Evolutionary conservation across 495 filamentous ascomycete species (phyloP), one percentile per base, ranked within the genome.

Genomic region (Neurospora sp.): DNA sequence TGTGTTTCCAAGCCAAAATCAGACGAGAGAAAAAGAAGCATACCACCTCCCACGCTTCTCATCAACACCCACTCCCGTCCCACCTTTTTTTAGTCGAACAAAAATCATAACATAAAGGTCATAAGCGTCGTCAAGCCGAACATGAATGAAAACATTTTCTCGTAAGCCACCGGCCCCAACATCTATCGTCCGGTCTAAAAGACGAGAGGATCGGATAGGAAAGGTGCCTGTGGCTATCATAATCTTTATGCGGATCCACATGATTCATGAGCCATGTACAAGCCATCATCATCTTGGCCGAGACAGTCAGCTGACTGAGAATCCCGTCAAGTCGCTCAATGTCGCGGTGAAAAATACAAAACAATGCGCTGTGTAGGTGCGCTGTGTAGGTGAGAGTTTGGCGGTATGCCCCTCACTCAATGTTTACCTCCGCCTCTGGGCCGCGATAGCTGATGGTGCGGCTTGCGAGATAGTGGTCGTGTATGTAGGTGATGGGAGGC

Each of bases 381-480:
- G 31, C 31, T 31, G 31, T 31, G 31, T 31, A 31, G 31, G 31
- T 31, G 31, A 31, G 31, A 31, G 71, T 16, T 72, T 40, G 18
- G 27, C 54, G 54, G 12, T 9, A 66, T 66, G 12, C 31, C 27
- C 54, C 54, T 42, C 39, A 35, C n/a, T 46, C 16, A n/a, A 11
- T 16, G 27, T 74, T 77, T 77, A 79, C 70, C 80, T 77, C 46
- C 83, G 80, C 70, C 78, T 76, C 44, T 77, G 76, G 71, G 74
- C 70, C 12, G 81, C 72, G 14, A 87, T 80, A 2, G 83, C 77
- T 7, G 49, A 31, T 16, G 86, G 79, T 38, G 82, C 78, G 44
- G 84, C 76, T 66, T 86, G 86, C 70, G 81, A 79, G 80, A 88
- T 83, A 11, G 76, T 72, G 10, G 83, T n/a, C 41, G 85, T 84